Conservation (phyloP, 768 basidiomycete species). For the Xerocomellus amylosporus region DNA sequence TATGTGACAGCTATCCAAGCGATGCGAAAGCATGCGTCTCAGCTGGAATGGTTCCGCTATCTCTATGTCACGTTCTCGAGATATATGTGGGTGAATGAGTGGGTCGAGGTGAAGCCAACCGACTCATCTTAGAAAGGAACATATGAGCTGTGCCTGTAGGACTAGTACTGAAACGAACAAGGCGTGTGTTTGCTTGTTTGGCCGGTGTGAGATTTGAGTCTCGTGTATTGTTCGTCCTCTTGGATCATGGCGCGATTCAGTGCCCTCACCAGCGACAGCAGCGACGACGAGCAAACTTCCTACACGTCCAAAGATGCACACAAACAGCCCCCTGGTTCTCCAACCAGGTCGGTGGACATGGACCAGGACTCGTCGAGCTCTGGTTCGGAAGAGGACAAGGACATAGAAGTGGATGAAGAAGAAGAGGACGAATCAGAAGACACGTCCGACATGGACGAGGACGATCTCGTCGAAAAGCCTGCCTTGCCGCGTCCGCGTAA, state of each 20-base stretch:
- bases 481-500: constrained; percentile 38
- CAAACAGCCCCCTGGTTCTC: constrained; percentile 12
- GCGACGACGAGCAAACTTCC: constrained; percentile 48
- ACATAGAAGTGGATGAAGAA: constrained; percentile 32
- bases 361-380: constrained; percentile 32
- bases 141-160: neutral
- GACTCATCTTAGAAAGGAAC: neutral
- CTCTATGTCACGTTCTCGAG: constrained; percentile 75
- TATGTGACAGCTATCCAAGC: constrained; percentile 61
- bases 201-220: constrained; percentile 13
- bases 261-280: constrained; percentile 57
- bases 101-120: constrained; percentile 46
- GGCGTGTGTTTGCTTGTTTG: constrained; percentile 31
- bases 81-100: constrained; percentile 94
- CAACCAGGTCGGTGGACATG: constrained; percentile 28
- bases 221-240: constrained; percentile 20
- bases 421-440: constrained; percentile 40
- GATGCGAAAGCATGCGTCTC: constrained; percentile 70
- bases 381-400: constrained; percentile 27
- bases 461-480: constrained; percentile 36
- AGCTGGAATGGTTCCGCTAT: constrained; percentile 89
- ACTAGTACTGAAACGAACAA: neutral
- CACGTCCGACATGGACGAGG: constrained; percentile 50
- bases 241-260: constrained; percentile 64
- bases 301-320: constrained; percentile 29